phyloP scores from a whole-genome alignment of 2,329 filamentous ascomycete genomes.

The Colletotrichum orbiculare region DNA sequence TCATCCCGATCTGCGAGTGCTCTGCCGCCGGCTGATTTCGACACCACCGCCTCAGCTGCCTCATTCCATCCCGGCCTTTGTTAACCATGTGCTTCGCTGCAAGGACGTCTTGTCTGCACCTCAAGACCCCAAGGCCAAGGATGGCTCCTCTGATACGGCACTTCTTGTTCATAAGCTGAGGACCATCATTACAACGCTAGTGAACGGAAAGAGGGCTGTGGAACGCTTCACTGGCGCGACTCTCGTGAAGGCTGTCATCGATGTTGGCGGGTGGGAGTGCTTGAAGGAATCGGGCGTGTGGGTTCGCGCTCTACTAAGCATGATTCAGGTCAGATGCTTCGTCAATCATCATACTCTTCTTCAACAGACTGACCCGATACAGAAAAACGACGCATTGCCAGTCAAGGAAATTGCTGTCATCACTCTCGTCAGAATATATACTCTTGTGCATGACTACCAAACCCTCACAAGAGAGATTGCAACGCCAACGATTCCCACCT shows the following conservation, averaged over 20 bases:
- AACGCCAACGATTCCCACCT: slow-evolving; percentile 81
- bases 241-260: slow-evolving; percentile 82
- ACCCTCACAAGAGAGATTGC: slow-evolving; percentile 89
- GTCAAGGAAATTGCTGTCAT: slow-evolving; percentile 83
- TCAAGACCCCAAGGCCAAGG: slow-evolving; percentile 69
- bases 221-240: slow-evolving; percentile 83
- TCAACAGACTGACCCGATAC: slow-evolving; percentile 39
- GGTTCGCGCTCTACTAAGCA: slow-evolving; percentile 79
- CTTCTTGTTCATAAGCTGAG: slow-evolving; percentile 85
- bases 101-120: slow-evolving; percentile 71
- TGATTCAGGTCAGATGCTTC: slow-evolving; percentile 71
- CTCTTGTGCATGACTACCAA: slow-evolving; percentile 82
- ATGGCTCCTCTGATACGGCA: slow-evolving; percentile 70
- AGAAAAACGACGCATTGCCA: slow-evolving; percentile 82
- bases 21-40: slow-evolving; percentile 77
- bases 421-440: slow-evolving; percentile 84
- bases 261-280: slow-evolving; percentile 86
- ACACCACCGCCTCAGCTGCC: slow-evolving; percentile 80
- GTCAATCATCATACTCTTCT: not conserved
- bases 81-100: slow-evolving; percentile 68
- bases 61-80: slow-evolving; percentile 76
- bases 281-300: slow-evolving; percentile 79
- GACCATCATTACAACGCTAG: slow-evolving; percentile 78
- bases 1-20: slow-evolving; percentile 69
- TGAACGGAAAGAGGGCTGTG: slow-evolving; percentile 80